Evolutionary conservation across 352 stramenopile species (phyloP).

Genomic region (Globisporangium takayamanum): DNA sequence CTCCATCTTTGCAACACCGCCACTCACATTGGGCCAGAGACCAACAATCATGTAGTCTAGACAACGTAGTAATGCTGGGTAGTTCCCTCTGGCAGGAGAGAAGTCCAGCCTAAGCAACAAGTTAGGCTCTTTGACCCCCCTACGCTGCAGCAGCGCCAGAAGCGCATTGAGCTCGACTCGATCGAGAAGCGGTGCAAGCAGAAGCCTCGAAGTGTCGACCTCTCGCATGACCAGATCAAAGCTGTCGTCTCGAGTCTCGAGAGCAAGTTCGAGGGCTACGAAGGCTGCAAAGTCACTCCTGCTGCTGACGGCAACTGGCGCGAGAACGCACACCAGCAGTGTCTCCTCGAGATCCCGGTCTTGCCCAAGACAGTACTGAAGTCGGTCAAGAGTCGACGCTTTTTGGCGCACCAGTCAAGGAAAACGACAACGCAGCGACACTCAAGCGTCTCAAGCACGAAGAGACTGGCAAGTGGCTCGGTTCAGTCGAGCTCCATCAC

Average conservation of each 20-base stretch:
- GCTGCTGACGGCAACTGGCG: conserved; percentile 57
- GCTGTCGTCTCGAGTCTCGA: conserved; percentile 58
- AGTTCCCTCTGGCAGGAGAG: too few species aligned
- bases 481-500: conserved; percentile 54
- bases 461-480: conserved; percentile 52
- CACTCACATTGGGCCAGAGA: too few species aligned
- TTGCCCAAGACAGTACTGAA: conserved; percentile 52
- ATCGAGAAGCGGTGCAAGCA: conserved; percentile 71
- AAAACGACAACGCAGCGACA: conserved; percentile 32
- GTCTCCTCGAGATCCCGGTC: conserved; percentile 56
- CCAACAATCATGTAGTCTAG: too few species aligned
- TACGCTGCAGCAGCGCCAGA: conserved; percentile 68
- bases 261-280: conserved; percentile 67
- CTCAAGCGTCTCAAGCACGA: conserved; percentile 41
- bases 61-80: too few species aligned
- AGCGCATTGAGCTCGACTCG: conserved; percentile 57
- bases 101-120: too few species aligned
- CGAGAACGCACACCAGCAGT: conserved; percentile 37
- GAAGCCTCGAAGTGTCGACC: conserved; percentile 62
- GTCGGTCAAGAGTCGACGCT: conserved; percentile 43
- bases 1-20: too few species aligned
- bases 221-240: conserved; percentile 51
- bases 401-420: conserved; percentile 35
- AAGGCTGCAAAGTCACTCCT: conserved; percentile 55
- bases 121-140: too few species aligned